These are phyloP conservation scores for Peronospora belbahrii DNA, from an alignment of 352 stramenopile species.

Conservation along the genomic window DNA sequence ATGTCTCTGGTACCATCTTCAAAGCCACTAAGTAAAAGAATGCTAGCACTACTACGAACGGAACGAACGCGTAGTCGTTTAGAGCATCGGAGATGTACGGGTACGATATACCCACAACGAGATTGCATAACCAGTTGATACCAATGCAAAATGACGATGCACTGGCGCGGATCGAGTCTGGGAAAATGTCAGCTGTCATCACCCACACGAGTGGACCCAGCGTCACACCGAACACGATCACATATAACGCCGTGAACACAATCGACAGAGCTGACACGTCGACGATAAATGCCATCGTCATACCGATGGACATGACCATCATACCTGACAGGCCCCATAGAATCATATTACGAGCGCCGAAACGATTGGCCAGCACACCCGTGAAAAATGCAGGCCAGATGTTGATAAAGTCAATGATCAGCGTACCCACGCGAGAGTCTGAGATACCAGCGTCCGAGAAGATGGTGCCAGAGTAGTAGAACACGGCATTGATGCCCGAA, in stretches of 20 bases:
- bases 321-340: slow-evolving; percentile 19
- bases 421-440: slow-evolving; percentile 18
- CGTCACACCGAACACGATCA: slow-evolving; percentile 15
- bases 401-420: slow-evolving; percentile 27
- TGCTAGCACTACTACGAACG: slow-evolving; percentile 4
- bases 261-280: slow-evolving; percentile 16
- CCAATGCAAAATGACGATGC: slow-evolving; percentile 2
- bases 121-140: slow-evolving; percentile 13
- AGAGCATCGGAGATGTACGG: slow-evolving; percentile 9
- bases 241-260: slow-evolving; percentile 22
- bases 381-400: slow-evolving; percentile 24
- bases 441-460: slow-evolving; percentile 24
- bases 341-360: slow-evolving; percentile 48
- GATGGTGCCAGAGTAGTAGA: slow-evolving; percentile 20
- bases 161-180: neutral
- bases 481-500: slow-evolving; percentile 19
- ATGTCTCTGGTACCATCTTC: slow-evolving; percentile 40
- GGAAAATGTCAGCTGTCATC: slow-evolving; percentile 6
- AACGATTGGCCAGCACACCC: slow-evolving; percentile 24
- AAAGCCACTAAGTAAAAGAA: slow-evolving; percentile 11
- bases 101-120: slow-evolving; percentile 10
- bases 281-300: slow-evolving; percentile 20
- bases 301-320: slow-evolving; percentile 16
- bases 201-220: slow-evolving; percentile 4
- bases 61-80: slow-evolving; percentile 4